Conservation (phyloP, 2,329 filamentous ascomycete genomes). For the Cercospora citrullina region DNA sequence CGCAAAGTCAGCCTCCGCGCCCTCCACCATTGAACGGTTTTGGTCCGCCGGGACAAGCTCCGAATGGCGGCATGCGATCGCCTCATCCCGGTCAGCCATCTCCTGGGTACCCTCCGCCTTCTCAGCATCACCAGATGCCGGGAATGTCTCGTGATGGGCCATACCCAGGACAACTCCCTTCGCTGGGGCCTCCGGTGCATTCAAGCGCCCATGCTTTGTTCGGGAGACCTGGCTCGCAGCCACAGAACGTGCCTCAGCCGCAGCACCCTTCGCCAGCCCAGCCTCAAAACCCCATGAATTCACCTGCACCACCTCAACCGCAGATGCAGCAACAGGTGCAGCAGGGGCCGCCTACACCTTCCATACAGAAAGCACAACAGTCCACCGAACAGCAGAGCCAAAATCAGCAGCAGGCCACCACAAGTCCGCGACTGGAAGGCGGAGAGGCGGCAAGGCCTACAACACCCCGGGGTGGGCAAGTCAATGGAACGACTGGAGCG, state of each 20-base stretch:
- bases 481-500: conserved; percentile 35
- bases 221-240: conserved; percentile 21
- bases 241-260: conserved; percentile 17
- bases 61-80: conserved; percentile 42
- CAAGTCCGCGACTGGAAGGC: conserved; percentile 22
- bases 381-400: conserved; percentile 7
- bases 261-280: conserved; percentile 21
- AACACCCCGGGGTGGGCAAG: conserved; percentile 32
- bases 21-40: conserved; percentile 23
- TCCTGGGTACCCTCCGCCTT: conserved; percentile 22
- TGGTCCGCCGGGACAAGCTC: conserved; percentile 30
- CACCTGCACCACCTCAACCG: conserved; percentile 4
- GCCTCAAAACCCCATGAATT: conserved; percentile 16
- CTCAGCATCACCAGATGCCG: conserved; percentile 24
- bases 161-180: conserved; percentile 17
- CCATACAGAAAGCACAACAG: conserved; percentile 18
- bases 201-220: conserved; percentile 20
- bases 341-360: conserved; percentile 9
- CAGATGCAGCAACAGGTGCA: neutral
- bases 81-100: conserved; percentile 38
- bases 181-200: conserved; percentile 20
- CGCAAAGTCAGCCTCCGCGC: conserved; percentile 17
- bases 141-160: conserved; percentile 13
- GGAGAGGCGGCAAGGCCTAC: conserved; percentile 26
- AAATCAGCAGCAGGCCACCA: conserved; percentile 13